phyloP scores from a whole-genome alignment of 768 basidiomycete species.

The Rhodotorula sphaerocarpa region DNA sequence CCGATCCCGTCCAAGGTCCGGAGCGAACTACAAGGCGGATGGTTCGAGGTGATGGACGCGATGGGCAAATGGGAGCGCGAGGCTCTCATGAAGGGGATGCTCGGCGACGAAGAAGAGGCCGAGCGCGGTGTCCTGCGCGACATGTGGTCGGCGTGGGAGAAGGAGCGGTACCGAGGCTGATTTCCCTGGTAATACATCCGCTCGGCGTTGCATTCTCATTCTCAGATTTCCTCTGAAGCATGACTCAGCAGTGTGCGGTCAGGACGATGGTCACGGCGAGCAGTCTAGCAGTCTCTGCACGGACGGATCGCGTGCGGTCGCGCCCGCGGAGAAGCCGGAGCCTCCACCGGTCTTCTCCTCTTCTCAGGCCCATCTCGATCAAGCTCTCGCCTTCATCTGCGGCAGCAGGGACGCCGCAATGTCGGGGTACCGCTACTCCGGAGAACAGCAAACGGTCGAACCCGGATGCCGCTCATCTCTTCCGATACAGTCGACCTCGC shows the following conservation, averaged over 20 bases:
- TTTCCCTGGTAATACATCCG: too few species aligned
- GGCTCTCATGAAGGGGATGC: constrained; percentile 38
- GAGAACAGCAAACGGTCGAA: too few species aligned
- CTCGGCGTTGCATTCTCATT: too few species aligned
- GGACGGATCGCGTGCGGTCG: too few species aligned
- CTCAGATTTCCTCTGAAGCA: too few species aligned
- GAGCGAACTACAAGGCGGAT: constrained; percentile 30
- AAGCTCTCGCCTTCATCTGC: constrained; percentile 25
- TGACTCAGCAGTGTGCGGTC: too few species aligned
- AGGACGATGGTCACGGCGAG: too few species aligned
- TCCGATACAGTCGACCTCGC: background rate
- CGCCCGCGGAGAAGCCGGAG: too few species aligned
- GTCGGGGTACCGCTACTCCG: too few species aligned
- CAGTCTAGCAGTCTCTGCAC: too few species aligned
- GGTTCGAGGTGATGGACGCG: constrained; percentile 35
- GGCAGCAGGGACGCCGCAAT: too few species aligned
- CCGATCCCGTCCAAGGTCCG: constrained; percentile 32
- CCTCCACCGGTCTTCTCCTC: constrained; percentile 24
- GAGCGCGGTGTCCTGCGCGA: constrained; percentile 34
- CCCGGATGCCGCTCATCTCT: background rate
- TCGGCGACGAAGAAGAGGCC: constrained; percentile 34
- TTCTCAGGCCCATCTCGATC: constrained; percentile 24
- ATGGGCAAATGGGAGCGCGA: constrained; percentile 39
- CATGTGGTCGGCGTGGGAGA: constrained; percentile 36
- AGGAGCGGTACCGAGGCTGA: constrained; percentile 35